phyloP scores from a whole-genome alignment of 768 basidiomycete species.

The Podaxis sp. region DNA sequence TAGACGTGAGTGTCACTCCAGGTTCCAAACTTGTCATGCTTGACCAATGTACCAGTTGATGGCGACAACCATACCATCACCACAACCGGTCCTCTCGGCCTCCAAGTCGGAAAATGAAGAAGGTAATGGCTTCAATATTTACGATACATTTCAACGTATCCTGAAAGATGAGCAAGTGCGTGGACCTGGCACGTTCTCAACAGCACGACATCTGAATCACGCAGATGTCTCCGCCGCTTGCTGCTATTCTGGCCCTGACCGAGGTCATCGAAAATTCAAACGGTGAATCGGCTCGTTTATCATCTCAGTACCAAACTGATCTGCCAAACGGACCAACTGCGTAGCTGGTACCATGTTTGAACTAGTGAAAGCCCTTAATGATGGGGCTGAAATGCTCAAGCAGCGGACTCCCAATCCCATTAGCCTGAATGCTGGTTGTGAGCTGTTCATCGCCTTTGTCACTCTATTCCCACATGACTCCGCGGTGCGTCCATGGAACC shows the following conservation, averaged over 20 bases:
- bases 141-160: constrained; percentile 54
- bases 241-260: constrained; percentile 84
- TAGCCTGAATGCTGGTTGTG: constrained; percentile 84
- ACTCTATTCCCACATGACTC: constrained; percentile 82
- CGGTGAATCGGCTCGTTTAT: constrained; percentile 42
- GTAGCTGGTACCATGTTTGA: constrained; percentile 92
- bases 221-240: constrained; percentile 80
- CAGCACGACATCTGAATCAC: not conserved
- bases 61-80: constrained; percentile 14
- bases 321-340: constrained; percentile 12
- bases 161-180: constrained; percentile 64
- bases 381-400: constrained; percentile 66
- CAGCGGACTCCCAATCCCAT: constrained; percentile 71
- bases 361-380: constrained; percentile 79
- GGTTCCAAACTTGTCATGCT: not conserved
- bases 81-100: constrained; percentile 13
- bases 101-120: constrained; percentile 14
- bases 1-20: not conserved
- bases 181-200: not conserved
- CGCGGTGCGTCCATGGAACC: constrained; percentile 46
- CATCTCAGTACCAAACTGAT: not conserved
- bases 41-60: not conserved
- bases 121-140: constrained; percentile 32
- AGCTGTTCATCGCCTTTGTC: constrained; percentile 88
- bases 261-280: constrained; percentile 78